Base-by-base conservation (phyloP, 345 rosid species). In the Rhodamnia rubescens region DNA sequence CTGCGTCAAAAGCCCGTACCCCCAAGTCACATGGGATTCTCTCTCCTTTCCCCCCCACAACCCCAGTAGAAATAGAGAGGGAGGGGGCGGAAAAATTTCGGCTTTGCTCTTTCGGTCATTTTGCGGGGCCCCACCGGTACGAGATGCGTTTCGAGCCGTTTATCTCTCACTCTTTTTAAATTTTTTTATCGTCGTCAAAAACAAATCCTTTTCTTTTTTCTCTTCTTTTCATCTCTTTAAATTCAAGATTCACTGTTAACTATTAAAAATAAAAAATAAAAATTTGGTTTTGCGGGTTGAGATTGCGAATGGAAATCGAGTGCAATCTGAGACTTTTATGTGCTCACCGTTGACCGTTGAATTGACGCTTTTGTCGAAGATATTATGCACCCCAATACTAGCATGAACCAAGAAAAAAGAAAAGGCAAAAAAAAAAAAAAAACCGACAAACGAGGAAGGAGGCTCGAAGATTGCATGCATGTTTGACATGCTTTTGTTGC, bases 1-100 rank as follows among this genome's bases (percentile, higher is more conserved):
- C 88, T 51, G 59, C 89, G 89, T 90, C 92, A 87, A 92, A 36
- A 88, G 87, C 53, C 90, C 85, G 88, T 8, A 24, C 89, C 85
- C 83, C 52, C 89, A 47, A 90, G 91, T 88, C 89, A 87, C 93
- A 88, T 92, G 92, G 94, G 93, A 92, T 85, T 59, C 87, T 82
- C 84, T 49, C 88, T 47, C 83, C 20, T 44, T 8, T 44, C 64
- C 52, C 50, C 24, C 27, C 15, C 69, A 6, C 44, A 6, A 42
- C 8, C 1, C 6, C 8, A 44, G 47, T 44, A 7, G 47, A 44
- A 8, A 7, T 1, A 44, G 44, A 6, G 44, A 4, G 44, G 44
- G 44, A 5, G 44, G 47, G 47, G 8, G 8, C 47, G 47, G 47
- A 44, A 44, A 44, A 6, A 3, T 42, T 42, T 42, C 74, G 6